Conservation (phyloP, 2,329 filamentous ascomycete genomes). For the Calonectria pteridis region DNA sequence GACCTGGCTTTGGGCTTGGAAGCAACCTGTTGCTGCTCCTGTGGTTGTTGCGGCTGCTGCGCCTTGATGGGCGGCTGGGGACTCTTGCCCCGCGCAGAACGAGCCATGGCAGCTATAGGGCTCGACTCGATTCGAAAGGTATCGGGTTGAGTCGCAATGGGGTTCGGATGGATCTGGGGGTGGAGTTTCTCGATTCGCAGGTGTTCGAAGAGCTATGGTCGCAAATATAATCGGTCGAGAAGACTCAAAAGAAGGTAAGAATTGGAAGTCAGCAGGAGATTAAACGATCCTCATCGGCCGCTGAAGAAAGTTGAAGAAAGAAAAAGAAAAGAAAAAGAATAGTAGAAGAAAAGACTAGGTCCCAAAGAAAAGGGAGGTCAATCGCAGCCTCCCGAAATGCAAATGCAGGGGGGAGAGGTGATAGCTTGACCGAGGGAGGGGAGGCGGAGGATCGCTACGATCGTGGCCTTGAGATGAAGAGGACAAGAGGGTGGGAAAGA, state of each 20-base stretch:
- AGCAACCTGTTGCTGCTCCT: conserved; percentile 26
- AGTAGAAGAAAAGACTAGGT: conserved; percentile 28
- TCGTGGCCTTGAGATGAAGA: conserved; percentile 22
- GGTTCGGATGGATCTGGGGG: conserved; percentile 7
- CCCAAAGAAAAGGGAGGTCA: conserved; percentile 31
- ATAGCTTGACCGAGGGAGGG: conserved; percentile 10
- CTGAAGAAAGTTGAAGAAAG: conserved; percentile 20
- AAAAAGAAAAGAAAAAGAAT: conserved; percentile 25
- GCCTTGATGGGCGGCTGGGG: conserved; percentile 48
- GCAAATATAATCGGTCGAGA: conserved; percentile 12
- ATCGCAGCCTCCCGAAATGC: conserved; percentile 35
- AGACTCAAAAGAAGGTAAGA: conserved; percentile 31
- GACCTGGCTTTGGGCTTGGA: conserved; percentile 30
- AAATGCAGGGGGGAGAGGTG: conserved; percentile 29
- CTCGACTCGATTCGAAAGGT: conserved; percentile 22
- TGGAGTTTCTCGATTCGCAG: conserved; percentile 27
- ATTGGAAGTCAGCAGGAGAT: conserved; percentile 29
- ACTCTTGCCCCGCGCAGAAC: conserved; percentile 52
- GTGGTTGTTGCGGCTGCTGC: conserved; percentile 30
- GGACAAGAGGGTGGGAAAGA: conserved; percentile 34
- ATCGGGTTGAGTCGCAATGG: conserved; percentile 31
- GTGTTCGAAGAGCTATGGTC: conserved; percentile 17
- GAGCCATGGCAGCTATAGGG: conserved; percentile 49
- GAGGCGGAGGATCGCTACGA: conserved; percentile 24
- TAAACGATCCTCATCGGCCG: conserved; percentile 42